These are phyloP conservation scores for Helotiales sp. DNA, from an alignment of 2,329 filamentous ascomycete genomes.

Conservation along the genomic window DNA sequence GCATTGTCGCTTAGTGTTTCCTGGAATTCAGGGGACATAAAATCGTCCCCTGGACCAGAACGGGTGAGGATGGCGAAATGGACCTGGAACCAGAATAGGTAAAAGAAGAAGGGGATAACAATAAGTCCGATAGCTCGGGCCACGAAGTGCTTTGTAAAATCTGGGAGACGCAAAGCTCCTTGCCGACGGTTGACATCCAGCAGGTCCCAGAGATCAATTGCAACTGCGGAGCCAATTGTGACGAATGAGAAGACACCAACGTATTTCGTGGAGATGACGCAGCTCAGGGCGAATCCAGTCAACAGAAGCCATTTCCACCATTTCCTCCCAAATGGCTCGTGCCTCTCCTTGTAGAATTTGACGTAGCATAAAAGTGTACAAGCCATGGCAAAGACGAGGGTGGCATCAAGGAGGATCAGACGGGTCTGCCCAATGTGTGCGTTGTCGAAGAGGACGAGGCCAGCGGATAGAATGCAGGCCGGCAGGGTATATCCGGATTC, in stretches of 20 bases:
- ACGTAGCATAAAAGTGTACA: slow-evolving; percentile 92
- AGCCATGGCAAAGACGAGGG: slow-evolving; percentile 93
- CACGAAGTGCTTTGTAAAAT: slow-evolving; percentile 86
- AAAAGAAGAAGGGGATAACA: slow-evolving; percentile 92
- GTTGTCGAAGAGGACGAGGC: slow-evolving; percentile 91
- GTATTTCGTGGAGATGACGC: slow-evolving; percentile 98
- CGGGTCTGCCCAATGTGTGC: slow-evolving; percentile 96
- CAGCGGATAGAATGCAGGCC: slow-evolving; percentile 82
- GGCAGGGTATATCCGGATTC: slow-evolving; percentile 97
- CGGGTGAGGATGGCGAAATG: slow-evolving; percentile 88
- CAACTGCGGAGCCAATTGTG: slow-evolving; percentile 90
- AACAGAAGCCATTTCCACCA: slow-evolving; percentile 99
- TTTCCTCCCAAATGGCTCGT: slow-evolving; percentile 86
- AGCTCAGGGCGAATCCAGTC: slow-evolving; percentile 91
- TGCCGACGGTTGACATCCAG: slow-evolving; percentile 83
- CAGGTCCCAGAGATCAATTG: slow-evolving; percentile 93
- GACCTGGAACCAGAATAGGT: slow-evolving; percentile 99
- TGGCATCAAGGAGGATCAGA: slow-evolving; percentile 91
- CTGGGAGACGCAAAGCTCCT: slow-evolving; percentile 74
- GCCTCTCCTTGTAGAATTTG: slow-evolving; percentile 94
- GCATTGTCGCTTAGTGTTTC: slow-evolving; percentile 93
- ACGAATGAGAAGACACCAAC: slow-evolving; percentile 96
- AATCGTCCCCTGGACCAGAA: slow-evolving; percentile 94
- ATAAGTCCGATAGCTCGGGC: slow-evolving; percentile 87
- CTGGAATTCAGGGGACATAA: slow-evolving; percentile 98